Evolutionary conservation across 1,284 basidiomycete species (phyloP).

Genomic region (Golubevia pallescens): DNA sequence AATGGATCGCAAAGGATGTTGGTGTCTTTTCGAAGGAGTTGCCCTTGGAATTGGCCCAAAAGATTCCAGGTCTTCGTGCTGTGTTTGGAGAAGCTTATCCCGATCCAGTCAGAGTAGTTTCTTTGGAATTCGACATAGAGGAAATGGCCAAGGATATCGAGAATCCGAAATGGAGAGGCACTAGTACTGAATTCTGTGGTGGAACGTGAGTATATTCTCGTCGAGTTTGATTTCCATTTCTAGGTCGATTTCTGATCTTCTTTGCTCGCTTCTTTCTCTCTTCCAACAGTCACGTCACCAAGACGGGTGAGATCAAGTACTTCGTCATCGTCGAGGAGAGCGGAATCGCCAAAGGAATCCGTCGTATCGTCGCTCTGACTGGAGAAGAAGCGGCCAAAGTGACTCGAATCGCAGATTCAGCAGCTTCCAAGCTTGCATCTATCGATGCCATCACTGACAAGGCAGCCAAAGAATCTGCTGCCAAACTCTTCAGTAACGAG

Average conservation of each 20-base stretch:
- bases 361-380: constrained; percentile 90
- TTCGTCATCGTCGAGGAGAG: constrained; percentile 94
- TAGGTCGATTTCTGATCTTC: constrained; percentile 5
- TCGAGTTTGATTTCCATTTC: constrained; percentile 1
- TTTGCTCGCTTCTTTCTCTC: neutral
- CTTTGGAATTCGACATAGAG: constrained; percentile 83
- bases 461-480: constrained; percentile 77
- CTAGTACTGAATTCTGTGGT: constrained; percentile 96
- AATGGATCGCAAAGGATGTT: constrained; percentile 89
- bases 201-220: constrained; percentile 76
- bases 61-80: constrained; percentile 90
- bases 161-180: constrained; percentile 86
- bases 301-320: constrained; percentile 94
- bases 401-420: constrained; percentile 74
- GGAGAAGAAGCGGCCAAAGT: constrained; percentile 89
- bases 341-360: constrained; percentile 96
- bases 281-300: constrained; percentile 78
- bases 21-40: constrained; percentile 88
- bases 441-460: constrained; percentile 75
- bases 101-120: constrained; percentile 93
- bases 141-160: constrained; percentile 83
- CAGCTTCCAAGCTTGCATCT: constrained; percentile 73
- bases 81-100: constrained; percentile 99
- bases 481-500: constrained; percentile 85
- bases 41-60: constrained; percentile 77